A percentile compares a stretch with the other conserved stretches of the same genome.
Conservation (phyloP, 768 basidiomycete genomes). For the Tubosaeta sp. region DNA sequence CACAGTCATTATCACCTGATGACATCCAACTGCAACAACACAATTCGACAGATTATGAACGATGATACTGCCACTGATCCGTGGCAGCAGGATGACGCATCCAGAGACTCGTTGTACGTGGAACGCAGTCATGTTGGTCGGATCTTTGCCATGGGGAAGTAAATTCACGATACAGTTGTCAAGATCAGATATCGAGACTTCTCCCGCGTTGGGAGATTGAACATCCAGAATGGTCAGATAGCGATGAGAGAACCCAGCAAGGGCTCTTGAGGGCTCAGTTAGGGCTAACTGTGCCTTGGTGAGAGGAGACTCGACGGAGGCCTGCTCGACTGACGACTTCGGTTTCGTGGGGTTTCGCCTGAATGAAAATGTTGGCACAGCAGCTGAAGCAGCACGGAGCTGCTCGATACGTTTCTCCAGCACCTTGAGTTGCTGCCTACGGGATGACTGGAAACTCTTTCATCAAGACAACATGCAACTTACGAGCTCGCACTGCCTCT, state of each 20-base stretch:
- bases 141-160: constrained; percentile 24
- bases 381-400: constrained; percentile 40
- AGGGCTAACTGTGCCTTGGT: not conserved
- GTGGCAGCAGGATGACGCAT: constrained; percentile 62
- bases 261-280: constrained; percentile 31
- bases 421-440: constrained; percentile 57
- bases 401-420: constrained; percentile 55
- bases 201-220: constrained; percentile 36
- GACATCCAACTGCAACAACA: constrained; percentile 67
- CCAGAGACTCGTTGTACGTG: constrained; percentile 50
- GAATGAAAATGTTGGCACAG: constrained; percentile 67
- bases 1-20: constrained; percentile 54
- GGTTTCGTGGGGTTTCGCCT: constrained; percentile 43
- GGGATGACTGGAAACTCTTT: constrained; percentile 9
- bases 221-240: constrained; percentile 39
- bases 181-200: constrained; percentile 65
- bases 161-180: constrained; percentile 70
- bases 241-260: constrained; percentile 43
- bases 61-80: constrained; percentile 66
- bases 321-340: constrained; percentile 6
- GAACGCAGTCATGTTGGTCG: constrained; percentile 13
- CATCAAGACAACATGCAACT: constrained; percentile 21
- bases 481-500: constrained; percentile 66
- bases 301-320: not conserved
- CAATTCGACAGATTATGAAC: constrained; percentile 61